Conservation (phyloP, 73 alveolate species). For the Paraurostyla sp. region DNA sequence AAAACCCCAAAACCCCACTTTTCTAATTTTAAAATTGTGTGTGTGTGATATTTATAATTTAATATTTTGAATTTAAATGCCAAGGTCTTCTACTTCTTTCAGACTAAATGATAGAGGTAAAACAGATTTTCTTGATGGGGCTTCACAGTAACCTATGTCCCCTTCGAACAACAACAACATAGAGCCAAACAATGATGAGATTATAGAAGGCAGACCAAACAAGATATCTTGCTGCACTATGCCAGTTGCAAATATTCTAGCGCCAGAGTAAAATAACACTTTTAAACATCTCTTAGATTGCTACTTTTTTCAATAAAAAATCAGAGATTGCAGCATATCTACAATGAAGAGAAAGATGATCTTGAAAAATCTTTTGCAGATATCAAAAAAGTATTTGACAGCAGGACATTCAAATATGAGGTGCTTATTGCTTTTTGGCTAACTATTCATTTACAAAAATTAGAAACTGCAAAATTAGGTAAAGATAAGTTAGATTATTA, state of each 20-base stretch:
- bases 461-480: constrained; percentile 50
- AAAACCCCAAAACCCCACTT: constrained; percentile 20
- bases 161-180: not conserved
- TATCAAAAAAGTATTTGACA: constrained; percentile 35
- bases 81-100: constrained; percentile 9
- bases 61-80: constrained; percentile 15
- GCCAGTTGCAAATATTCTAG: constrained; percentile 55
- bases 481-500: not conserved
- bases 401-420: constrained; percentile 41
- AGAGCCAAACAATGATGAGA: not conserved
- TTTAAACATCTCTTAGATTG: not conserved
- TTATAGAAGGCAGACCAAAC: constrained; percentile 2
- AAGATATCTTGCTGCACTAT: constrained; percentile 40
- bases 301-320: constrained; percentile 50
- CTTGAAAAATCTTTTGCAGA: constrained; percentile 62
- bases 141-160: not conserved
- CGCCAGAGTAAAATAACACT: constrained; percentile 53
- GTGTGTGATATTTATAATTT: not conserved
- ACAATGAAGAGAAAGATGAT: constrained; percentile 62
- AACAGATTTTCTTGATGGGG: not conserved
- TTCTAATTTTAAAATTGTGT: not conserved
- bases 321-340: constrained; percentile 33
- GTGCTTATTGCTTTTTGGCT: constrained; percentile 62
- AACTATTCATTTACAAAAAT: constrained; percentile 37
- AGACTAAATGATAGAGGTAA: not conserved